Percentiles rank a stretch among this genome's conserved stretches.
Evolutionary conservation across 148 eudicot species (phyloP).

Genomic region (Cornus kousa): DNA sequence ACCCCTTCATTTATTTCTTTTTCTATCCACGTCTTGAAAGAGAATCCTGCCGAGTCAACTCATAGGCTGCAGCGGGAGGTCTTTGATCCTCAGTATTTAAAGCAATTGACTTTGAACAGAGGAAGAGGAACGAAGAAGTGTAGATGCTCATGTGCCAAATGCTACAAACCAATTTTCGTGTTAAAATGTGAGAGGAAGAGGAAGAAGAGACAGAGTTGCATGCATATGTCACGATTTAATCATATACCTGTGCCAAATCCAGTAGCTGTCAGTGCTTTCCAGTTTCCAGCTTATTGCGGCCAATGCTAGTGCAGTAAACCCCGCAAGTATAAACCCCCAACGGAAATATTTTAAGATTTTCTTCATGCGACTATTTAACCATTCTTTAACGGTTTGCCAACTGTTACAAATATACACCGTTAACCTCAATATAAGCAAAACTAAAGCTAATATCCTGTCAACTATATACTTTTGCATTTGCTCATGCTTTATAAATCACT

Average conservation of each 20-base stretch:
- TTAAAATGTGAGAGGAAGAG: not conserved
- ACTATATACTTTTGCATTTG: not conserved
- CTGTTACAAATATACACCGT: slow-evolving; percentile 28
- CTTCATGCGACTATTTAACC: slow-evolving; percentile 41
- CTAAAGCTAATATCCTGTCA: not conserved
- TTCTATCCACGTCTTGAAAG: slow-evolving; percentile 26
- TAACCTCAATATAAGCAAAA: not conserved
- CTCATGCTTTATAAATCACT: not conserved
- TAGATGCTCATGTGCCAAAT: slow-evolving; percentile 86
- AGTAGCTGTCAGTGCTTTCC: slow-evolving; percentile 69
- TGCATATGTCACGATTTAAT: not conserved
- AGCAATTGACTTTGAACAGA: slow-evolving; percentile 60
- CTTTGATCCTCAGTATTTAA: slow-evolving; percentile 29
- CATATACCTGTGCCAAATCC: slow-evolving; percentile 95
- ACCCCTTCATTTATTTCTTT: not conserved
- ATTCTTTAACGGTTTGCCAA: slow-evolving; percentile 52
- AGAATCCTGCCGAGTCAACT: slow-evolving; percentile 75
- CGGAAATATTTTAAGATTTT: slow-evolving; percentile 55
- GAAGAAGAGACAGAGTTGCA: slow-evolving; percentile 11
- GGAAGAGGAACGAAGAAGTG: slow-evolving; percentile 83
- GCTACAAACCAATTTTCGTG: slow-evolving; percentile 41
- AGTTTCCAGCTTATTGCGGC: slow-evolving; percentile 84
- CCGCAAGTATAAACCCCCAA: slow-evolving; percentile 71
- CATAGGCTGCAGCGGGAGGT: slow-evolving; percentile 39
- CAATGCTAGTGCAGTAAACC: slow-evolving; percentile 58